phyloP scores from a whole-genome alignment of 176 grass and related monocot genomes.

The Musa beccarii region DNA sequence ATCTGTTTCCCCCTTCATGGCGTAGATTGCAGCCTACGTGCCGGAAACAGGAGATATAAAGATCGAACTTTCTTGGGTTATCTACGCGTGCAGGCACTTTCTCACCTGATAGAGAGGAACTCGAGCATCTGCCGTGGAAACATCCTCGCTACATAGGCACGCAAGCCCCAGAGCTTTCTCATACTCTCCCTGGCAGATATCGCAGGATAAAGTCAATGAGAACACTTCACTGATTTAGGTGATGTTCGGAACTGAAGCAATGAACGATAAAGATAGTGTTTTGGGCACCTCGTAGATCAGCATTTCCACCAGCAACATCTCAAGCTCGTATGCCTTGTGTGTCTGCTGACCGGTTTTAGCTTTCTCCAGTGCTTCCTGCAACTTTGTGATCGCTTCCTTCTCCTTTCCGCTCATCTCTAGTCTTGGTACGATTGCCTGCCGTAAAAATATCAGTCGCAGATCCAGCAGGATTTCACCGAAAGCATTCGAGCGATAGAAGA shows the following conservation, averaged over 20 bases:
- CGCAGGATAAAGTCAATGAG: too few species aligned
- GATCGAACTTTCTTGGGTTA: too few species aligned
- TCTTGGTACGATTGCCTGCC: not conserved
- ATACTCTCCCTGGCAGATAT: not conserved
- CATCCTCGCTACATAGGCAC: not conserved
- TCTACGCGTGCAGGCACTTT: too few species aligned
- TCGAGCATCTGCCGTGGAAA: not conserved
- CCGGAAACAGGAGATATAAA: too few species aligned
- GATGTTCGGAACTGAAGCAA: too few species aligned
- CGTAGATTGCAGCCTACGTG: not conserved
- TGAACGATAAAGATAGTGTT: too few species aligned
- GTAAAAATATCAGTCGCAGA: not conserved
- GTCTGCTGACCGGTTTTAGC: not conserved
- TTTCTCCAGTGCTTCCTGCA: not conserved
- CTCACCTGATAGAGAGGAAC: not conserved
- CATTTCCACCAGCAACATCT: constrained; percentile 29
- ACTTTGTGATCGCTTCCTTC: not conserved
- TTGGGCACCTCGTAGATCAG: constrained; percentile 11
- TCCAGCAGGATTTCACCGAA: too few species aligned
- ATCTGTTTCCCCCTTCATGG: not conserved
- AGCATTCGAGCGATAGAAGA: too few species aligned
- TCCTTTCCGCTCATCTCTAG: not conserved
- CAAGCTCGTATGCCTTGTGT: constrained; percentile 6
- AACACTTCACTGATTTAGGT: too few species aligned
- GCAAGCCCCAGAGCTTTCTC: not conserved